These are phyloP conservation scores for Eucalyptus caleyi DNA, from an alignment of 345 rosid genomes.

Conservation along the genomic window DNA sequence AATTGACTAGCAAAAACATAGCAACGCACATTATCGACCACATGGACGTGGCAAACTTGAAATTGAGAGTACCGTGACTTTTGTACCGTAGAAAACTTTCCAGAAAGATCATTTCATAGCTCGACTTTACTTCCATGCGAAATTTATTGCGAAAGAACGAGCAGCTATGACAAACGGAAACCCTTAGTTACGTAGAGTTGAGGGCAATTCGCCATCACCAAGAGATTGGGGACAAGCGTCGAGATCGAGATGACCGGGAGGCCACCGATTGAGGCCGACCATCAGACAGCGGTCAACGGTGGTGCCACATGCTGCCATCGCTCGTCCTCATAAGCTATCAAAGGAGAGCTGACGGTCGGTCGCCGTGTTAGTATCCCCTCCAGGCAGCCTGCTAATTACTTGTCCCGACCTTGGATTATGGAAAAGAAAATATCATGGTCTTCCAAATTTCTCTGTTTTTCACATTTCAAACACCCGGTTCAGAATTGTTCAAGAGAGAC, in stretches of 20 bases:
- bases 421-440: not conserved
- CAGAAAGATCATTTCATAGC: not conserved
- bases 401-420: not conserved
- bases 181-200: not conserved
- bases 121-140: not conserved
- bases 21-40: not conserved
- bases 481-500: not conserved
- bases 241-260: not conserved
- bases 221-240: not conserved
- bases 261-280: not conserved
- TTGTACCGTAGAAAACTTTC: not conserved
- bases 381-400: not conserved
- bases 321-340: not conserved
- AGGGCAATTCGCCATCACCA: not conserved
- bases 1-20: not conserved
- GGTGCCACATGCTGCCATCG: not conserved
- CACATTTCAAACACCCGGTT: not conserved
- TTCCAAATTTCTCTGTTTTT: not conserved
- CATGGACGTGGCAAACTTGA: not conserved
- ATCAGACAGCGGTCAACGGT: not conserved
- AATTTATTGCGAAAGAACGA: not conserved
- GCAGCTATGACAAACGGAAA: not conserved
- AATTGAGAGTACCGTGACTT: not conserved
- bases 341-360: not conserved
- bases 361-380: not conserved